Evolutionary conservation across 805 yeast genomes (phyloP).

Genomic region (Saccharomycopsis capsularis): DNA sequence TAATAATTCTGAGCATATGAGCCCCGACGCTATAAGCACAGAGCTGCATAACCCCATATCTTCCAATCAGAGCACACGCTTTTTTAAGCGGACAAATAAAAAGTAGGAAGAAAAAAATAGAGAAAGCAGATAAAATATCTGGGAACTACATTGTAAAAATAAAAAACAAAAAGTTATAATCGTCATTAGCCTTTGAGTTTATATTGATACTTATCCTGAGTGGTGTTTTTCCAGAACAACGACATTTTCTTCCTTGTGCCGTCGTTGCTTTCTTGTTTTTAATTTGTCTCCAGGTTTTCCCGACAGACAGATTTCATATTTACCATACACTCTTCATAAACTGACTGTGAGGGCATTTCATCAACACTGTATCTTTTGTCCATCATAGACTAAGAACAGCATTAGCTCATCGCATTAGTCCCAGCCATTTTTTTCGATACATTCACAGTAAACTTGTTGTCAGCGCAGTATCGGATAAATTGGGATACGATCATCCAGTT

Average conservation of each 20-base stretch:
- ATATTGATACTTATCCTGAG: background rate
- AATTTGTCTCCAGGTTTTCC: background rate
- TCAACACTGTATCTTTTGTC: too few relatives aligned
- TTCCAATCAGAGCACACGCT: constrained; percentile 2
- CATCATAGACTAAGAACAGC: too few relatives aligned
- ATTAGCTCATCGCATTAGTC: too few relatives aligned
- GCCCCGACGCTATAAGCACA: background rate
- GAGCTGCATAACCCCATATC: background rate
- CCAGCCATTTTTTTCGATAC: too few relatives aligned
- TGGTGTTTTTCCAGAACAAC: background rate
- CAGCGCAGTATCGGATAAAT: background rate
- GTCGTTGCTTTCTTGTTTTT: too few relatives aligned
- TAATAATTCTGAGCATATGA: background rate
- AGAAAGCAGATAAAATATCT: background rate
- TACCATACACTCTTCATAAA: too few relatives aligned
- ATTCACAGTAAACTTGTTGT: too few relatives aligned
- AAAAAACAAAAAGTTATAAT: background rate
- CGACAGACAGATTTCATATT: too few relatives aligned
- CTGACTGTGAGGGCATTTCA: too few relatives aligned
- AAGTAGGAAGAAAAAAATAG: background rate
- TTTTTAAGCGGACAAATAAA: constrained; percentile 3
- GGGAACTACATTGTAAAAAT: background rate
- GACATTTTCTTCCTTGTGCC: background rate
- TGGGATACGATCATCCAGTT: too few relatives aligned
- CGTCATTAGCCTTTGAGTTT: background rate